These are phyloP conservation scores for Pyracantha coccinea DNA, from an alignment of 331 rosid genomes.

Conservation along the genomic window DNA sequence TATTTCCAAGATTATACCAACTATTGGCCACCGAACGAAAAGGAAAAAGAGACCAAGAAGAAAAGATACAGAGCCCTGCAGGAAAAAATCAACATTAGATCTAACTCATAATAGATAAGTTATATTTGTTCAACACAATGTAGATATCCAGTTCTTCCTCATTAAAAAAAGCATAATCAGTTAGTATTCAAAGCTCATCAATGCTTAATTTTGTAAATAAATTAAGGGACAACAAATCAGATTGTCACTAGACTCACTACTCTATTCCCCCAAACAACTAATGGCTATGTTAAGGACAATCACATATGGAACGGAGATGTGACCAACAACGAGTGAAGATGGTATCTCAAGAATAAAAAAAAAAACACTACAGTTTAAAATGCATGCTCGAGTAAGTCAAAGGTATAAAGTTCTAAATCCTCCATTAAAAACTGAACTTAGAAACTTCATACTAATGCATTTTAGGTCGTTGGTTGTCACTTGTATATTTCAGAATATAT, in stretches of 20 bases:
- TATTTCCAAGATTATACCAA: slow-evolving; percentile 76
- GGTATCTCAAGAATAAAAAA: neutral
- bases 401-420: neutral
- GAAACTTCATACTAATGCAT: neutral
- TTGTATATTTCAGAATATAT: neutral
- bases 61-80: slow-evolving; percentile 90
- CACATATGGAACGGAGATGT: neutral
- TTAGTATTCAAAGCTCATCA: neutral
- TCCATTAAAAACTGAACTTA: neutral
- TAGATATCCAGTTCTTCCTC: neutral
- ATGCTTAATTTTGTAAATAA: neutral
- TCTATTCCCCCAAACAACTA: neutral
- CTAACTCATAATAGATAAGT: slow-evolving; percentile 8
- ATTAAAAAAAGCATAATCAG: neutral
- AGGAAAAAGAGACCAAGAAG: slow-evolving; percentile 81
- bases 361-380: neutral
- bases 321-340: neutral
- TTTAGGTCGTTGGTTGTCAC: neutral
- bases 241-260: neutral
- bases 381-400: neutral
- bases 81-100: neutral
- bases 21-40: slow-evolving; percentile 85
- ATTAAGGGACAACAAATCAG: neutral
- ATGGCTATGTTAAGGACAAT: neutral
- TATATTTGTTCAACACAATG: neutral